Percentiles rank a stretch among this genome's conserved stretches.
phyloP scores from a whole-genome alignment of 345 rosid genomes.

The Alliaria petiolata region DNA sequence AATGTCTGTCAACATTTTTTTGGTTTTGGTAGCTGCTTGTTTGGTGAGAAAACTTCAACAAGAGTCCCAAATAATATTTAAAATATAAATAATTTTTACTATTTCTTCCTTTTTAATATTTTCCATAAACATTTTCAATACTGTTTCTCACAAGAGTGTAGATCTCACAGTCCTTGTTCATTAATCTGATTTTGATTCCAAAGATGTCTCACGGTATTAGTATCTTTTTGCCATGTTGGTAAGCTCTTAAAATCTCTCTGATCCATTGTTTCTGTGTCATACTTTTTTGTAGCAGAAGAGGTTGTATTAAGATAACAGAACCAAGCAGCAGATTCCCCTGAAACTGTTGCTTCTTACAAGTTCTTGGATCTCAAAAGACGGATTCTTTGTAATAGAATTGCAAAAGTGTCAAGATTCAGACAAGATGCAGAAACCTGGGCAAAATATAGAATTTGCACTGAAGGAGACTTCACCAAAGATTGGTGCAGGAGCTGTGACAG shows the following conservation, averaged over 20 bases:
- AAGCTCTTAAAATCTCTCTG: constrained; percentile 19
- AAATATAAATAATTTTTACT: background rate
- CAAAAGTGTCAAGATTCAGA: constrained; percentile 11
- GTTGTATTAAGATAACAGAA: constrained; percentile 1
- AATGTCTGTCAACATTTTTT: constrained; percentile 7
- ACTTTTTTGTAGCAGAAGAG: background rate
- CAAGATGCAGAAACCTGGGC: constrained; percentile 83
- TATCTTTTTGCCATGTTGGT: background rate
- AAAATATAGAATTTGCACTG: constrained; percentile 62
- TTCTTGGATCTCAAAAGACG: constrained; percentile 12
- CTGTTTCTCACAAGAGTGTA: constrained; percentile 11
- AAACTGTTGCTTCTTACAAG: constrained; percentile 8
- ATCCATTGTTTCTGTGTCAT: background rate
- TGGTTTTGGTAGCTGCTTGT: constrained; percentile 30
- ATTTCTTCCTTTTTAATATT: background rate
- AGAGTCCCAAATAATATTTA: constrained; percentile 1
- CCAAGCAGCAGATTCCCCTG: constrained; percentile 3
- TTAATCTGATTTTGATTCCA: background rate
- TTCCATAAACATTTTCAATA: background rate
- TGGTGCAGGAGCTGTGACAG: constrained; percentile 63
- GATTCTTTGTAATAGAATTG: background rate
- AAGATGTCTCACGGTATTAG: background rate
- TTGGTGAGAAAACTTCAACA: constrained; percentile 34
- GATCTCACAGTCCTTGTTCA: constrained; percentile 14
- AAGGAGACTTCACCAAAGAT: constrained; percentile 96